These are phyloP conservation scores for Liriodendron chinense DNA, from an alignment of 164 flowering plant species.

Conservation along the genomic window DNA sequence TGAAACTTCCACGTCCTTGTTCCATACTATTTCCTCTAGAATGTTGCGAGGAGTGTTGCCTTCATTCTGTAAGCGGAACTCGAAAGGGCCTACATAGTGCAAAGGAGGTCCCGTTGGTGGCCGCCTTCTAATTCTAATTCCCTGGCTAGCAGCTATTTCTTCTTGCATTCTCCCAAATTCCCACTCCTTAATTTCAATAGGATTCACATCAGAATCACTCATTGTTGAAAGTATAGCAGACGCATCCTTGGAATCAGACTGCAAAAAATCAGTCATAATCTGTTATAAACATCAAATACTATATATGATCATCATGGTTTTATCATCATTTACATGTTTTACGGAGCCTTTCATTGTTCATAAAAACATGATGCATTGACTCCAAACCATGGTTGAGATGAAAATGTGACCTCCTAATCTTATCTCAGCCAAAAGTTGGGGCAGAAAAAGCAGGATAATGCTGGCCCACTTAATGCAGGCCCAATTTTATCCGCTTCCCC, in stretches of 20 bases:
- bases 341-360: neutral
- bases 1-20: slow-evolving; percentile 76
- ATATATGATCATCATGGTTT: neutral
- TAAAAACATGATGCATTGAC: too few species aligned
- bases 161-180: slow-evolving; percentile 56
- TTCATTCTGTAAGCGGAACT: slow-evolving; percentile 71
- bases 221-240: slow-evolving; percentile 23
- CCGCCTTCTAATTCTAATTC: slow-evolving; percentile 78
- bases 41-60: slow-evolving; percentile 90
- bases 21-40: slow-evolving; percentile 91
- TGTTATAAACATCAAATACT: neutral
- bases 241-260: slow-evolving; percentile 43
- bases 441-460: too few species aligned
- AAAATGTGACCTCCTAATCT: too few species aligned
- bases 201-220: slow-evolving; percentile 29
- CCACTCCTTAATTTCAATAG: slow-evolving; percentile 67
- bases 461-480: too few species aligned
- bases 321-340: neutral
- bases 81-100: slow-evolving; percentile 87
- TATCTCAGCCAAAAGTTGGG: too few species aligned
- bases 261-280: slow-evolving; percentile 8
- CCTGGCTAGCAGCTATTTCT: slow-evolving; percentile 70
- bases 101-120: slow-evolving; percentile 78
- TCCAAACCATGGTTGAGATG: too few species aligned
- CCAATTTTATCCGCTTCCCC: too few species aligned